A percentile compares a stretch with the other conserved stretches of the same genome.
phyloP scores from a whole-genome alignment of 139 green algal genomes.

The Chlamydomonas sp. region DNA sequence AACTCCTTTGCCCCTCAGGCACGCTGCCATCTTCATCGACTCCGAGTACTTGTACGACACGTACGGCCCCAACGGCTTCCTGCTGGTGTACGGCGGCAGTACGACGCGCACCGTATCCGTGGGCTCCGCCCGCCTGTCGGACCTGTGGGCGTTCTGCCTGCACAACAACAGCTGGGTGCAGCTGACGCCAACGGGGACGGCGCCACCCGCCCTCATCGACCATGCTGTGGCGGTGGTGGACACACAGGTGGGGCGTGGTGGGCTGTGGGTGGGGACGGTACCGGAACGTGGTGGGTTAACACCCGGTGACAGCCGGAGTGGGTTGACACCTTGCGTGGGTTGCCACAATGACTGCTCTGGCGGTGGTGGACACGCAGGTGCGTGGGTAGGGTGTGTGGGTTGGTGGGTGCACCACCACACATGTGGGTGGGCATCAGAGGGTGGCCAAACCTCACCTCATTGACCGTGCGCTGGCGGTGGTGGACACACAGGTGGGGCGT shows the following conservation, averaged over 20 bases:
- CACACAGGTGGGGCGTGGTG: background rate
- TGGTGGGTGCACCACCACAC: no score
- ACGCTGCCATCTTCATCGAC: constrained; percentile 14
- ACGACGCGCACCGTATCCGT: background rate
- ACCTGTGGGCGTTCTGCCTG: constrained; percentile 31
- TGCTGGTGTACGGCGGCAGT: constrained; percentile 30
- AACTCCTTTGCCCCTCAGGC: background rate
- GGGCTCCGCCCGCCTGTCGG: background rate
- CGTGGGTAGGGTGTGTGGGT: no score
- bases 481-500: background rate
- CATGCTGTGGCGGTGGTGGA: constrained; percentile 14
- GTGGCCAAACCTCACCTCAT: background rate
- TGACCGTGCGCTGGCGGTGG: constrained; percentile 1
- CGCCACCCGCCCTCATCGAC: background rate
- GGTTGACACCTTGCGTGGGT: no score
- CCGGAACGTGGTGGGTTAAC: no score
- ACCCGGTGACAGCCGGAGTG: no score
- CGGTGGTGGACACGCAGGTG: no score
- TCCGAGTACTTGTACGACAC: background rate
- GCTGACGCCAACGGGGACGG: background rate
- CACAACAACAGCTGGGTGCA: constrained; percentile 27
- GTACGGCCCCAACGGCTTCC: background rate
- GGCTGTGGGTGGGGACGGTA: no score
- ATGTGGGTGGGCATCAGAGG: background rate
- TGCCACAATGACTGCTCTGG: no score